phyloP scores from a whole-genome alignment of 441 rosid species.

The Aquilaria agallochum region DNA sequence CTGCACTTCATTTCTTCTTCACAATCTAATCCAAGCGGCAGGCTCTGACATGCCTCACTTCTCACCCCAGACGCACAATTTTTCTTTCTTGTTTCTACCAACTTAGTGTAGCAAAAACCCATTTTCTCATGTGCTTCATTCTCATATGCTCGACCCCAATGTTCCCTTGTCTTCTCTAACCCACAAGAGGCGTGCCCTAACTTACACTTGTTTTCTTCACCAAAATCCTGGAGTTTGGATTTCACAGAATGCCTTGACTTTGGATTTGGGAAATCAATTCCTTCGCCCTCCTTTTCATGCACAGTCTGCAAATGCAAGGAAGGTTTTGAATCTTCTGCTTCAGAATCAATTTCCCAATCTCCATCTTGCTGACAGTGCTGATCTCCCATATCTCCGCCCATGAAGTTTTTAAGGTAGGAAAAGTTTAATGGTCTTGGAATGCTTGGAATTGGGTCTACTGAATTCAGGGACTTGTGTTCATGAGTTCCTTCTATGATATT shows the following conservation, averaged over 20 bases:
- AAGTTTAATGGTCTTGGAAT: conserved; percentile 27
- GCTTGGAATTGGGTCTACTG: conserved; percentile 22
- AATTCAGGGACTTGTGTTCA: conserved; percentile 16
- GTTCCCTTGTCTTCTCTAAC: conserved; percentile 18
- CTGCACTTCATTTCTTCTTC: conserved; percentile 18
- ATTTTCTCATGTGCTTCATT: conserved; percentile 18
- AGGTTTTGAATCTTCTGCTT: conserved; percentile 26
- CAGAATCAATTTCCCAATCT: conserved; percentile 22
- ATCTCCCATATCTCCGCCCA: conserved; percentile 27
- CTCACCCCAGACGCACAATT: conserved; percentile 28
- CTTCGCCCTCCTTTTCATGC: conserved; percentile 24
- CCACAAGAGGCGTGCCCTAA: conserved; percentile 20
- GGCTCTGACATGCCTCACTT: conserved; percentile 28
- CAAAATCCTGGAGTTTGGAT: conserved; percentile 15
- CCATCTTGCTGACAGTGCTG: conserved; percentile 24
- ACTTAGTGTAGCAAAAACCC: conserved; percentile 17
- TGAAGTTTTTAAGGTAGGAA: conserved; percentile 28
- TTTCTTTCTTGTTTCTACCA: conserved; percentile 22
- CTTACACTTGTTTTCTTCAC: conserved; percentile 19
- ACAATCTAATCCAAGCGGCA: conserved; percentile 18
- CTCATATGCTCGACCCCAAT: conserved; percentile 27
- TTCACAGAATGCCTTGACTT: conserved; percentile 17
- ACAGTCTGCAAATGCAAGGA: conserved; percentile 31
- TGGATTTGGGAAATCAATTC: conserved; percentile 18
- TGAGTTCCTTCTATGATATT: conserved; percentile 18